Evolutionary conservation across 768 basidiomycete genomes (phyloP), one percentile per base, ranked within the genome.

Genomic region (Amyloporia xantha): DNA sequence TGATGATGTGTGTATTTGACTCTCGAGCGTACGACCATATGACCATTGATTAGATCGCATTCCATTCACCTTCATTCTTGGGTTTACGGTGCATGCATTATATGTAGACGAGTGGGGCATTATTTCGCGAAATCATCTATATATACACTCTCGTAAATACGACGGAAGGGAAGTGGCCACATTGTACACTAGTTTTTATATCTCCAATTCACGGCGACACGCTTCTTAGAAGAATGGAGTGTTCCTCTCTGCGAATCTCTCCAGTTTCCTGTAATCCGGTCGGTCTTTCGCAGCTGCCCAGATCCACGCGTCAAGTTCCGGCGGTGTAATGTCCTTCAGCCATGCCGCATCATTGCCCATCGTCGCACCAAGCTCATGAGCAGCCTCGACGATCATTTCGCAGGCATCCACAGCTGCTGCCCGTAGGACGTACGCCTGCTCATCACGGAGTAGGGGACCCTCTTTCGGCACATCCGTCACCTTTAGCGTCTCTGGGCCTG

Each of bases 271-370:
- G 59, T 89, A 90, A 63, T 89, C 88, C 25, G 66, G 55, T 54
- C 86, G 71, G 56, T 89, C 87, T 61, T 92, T 91, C 30, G 86
- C 86, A 4, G 87, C 76, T 26, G 79, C 72, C 86, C 89, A 88
- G n/a, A 91, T 63, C 86, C 87, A 92, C 58, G 75, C 76, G 59
- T 91, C 84, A 50, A 91, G 52, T 39, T 78, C 72, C 3, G 82
- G 79, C 23, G 80, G 66, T 0, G 71, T 78, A 28, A 92, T 70
- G 2, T 70, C 66, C 47, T 67, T 74, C 54, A 86, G 57, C 82
- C 82, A 84, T 20, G 61, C 58, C 17, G 69, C 54, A 28, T 61
- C 68, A 54, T 56, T 49, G 54, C 53, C 56, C 27, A 52, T 59
- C 13, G 48, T 46, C 5, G 47, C 44, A 59, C 66, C 61, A 20